Evolutionary conservation across 768 basidiomycete genomes (phyloP).

Genomic region (Lactarius hatsudake): DNA sequence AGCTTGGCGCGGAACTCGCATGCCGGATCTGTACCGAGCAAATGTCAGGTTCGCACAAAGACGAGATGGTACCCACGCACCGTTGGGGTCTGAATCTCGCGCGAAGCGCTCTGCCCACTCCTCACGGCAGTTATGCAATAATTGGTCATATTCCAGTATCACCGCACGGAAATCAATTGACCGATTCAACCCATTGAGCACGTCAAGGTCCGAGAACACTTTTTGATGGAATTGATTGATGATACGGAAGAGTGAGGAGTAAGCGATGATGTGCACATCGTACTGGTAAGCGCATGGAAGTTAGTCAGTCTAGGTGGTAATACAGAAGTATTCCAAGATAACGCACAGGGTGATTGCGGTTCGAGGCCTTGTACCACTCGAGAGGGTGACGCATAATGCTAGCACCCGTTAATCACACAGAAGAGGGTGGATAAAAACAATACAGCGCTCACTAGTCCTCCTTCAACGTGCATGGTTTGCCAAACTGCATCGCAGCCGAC

Average conservation of each 20-base stretch:
- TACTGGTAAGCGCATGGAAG: not conserved
- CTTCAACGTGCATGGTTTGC: slow-evolving; percentile 77
- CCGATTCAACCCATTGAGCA: slow-evolving; percentile 22
- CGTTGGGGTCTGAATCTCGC: slow-evolving; percentile 20
- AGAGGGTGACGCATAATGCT: slow-evolving; percentile 25
- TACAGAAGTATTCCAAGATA: not conserved
- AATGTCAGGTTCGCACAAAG: not conserved
- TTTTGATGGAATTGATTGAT: slow-evolving; percentile 24
- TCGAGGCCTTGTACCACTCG: slow-evolving; percentile 26
- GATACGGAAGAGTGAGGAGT: slow-evolving; percentile 26
- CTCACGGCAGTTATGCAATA: slow-evolving; percentile 18
- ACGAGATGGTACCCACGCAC: slow-evolving; percentile 10
- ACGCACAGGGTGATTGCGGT: slow-evolving; percentile 23
- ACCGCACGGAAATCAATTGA: slow-evolving; percentile 26
- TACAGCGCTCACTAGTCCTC: slow-evolving; percentile 64
- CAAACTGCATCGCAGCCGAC: slow-evolving; percentile 84
- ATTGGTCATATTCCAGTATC: slow-evolving; percentile 20
- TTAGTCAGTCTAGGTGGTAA: not conserved
- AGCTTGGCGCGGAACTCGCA: slow-evolving; percentile 27
- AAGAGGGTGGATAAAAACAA: slow-evolving; percentile 28
- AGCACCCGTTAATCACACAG: not conserved
- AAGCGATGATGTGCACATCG: slow-evolving; percentile 26
- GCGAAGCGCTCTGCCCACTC: slow-evolving; percentile 26
- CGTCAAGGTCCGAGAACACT: slow-evolving; percentile 25
- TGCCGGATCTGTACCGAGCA: slow-evolving; percentile 15